Conservation (phyloP, 2,329 filamentous ascomycete genomes). For the Elsinoe australis region DNA sequence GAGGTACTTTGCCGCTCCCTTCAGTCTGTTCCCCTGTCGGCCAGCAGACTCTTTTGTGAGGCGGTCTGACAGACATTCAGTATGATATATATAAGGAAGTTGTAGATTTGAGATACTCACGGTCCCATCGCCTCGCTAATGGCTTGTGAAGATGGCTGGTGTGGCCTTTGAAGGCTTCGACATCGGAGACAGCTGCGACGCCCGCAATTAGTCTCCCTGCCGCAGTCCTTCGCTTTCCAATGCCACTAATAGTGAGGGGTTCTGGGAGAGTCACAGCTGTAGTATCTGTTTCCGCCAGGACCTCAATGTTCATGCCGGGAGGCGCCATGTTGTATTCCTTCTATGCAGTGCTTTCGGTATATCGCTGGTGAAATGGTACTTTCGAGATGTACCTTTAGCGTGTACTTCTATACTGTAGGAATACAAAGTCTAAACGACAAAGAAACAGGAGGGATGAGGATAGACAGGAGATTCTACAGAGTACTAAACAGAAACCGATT, state of each 20-base stretch:
- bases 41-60: conserved; percentile 48
- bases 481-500: no score
- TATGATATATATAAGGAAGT: background rate
- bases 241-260: conserved; percentile 56
- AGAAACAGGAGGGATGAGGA: background rate
- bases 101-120: conserved; percentile 49
- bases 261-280: conserved; percentile 39
- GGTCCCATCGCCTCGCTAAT: conserved; percentile 74
- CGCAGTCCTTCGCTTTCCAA: conserved; percentile 60
- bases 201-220: conserved; percentile 66
- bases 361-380: conserved; percentile 7
- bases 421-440: background rate
- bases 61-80: conserved; percentile 30
- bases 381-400: background rate
- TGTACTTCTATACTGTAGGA: background rate
- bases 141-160: conserved; percentile 57
- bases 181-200: conserved; percentile 67
- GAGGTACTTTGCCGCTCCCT: conserved; percentile 70
- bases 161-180: conserved; percentile 71
- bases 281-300: conserved; percentile 42
- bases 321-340: conserved; percentile 29
- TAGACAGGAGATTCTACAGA: background rate
- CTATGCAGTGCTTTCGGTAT: background rate
- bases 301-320: conserved; percentile 33
- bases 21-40: conserved; percentile 55